These are phyloP conservation scores for Solanum infundibuliforme DNA, from an alignment of 257 asterid genomes.

Conservation along the genomic window DNA sequence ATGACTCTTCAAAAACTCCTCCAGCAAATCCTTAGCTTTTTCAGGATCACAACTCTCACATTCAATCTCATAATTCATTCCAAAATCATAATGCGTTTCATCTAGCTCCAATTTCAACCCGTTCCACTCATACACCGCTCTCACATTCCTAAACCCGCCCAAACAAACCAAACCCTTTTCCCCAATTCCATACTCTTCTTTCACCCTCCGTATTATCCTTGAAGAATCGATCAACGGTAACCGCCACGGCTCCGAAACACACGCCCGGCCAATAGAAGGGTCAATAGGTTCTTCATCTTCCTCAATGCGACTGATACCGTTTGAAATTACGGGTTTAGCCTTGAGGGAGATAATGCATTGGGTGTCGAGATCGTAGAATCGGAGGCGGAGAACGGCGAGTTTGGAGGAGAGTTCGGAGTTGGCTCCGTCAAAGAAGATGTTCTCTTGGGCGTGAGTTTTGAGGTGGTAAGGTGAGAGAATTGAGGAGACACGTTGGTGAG, in stretches of 20 bases:
- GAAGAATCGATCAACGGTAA: constrained; percentile 37
- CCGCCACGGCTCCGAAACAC: constrained; percentile 62
- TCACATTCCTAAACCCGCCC: constrained; percentile 79
- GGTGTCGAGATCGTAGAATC: constrained; percentile 81
- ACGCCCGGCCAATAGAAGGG: constrained; percentile 56
- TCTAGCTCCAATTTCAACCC: constrained; percentile 77
- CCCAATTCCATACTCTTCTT: constrained; percentile 37
- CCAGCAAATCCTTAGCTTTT: constrained; percentile 40
- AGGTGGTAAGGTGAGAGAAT: constrained; percentile 55
- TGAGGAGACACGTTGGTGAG: constrained; percentile 55
- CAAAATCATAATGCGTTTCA: constrained; percentile 60
- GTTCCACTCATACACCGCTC: constrained; percentile 72
- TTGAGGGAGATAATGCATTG: constrained; percentile 65
- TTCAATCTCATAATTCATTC: constrained; percentile 67
- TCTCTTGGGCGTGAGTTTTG: constrained; percentile 64
- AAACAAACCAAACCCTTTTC: constrained; percentile 44
- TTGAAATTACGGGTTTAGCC: constrained; percentile 51
- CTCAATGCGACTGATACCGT: constrained; percentile 68
- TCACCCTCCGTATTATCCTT: constrained; percentile 36
- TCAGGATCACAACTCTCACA: constrained; percentile 86
- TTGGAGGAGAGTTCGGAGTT: constrained; percentile 55
- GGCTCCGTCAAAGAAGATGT: constrained; percentile 77
- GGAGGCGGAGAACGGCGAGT: constrained; percentile 84
- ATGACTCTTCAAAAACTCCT: constrained; percentile 40
- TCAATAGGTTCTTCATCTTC: constrained; percentile 77